These are phyloP conservation scores for Populus hybrid DNA, from an alignment of 441 rosid species.

Conservation along the genomic window DNA sequence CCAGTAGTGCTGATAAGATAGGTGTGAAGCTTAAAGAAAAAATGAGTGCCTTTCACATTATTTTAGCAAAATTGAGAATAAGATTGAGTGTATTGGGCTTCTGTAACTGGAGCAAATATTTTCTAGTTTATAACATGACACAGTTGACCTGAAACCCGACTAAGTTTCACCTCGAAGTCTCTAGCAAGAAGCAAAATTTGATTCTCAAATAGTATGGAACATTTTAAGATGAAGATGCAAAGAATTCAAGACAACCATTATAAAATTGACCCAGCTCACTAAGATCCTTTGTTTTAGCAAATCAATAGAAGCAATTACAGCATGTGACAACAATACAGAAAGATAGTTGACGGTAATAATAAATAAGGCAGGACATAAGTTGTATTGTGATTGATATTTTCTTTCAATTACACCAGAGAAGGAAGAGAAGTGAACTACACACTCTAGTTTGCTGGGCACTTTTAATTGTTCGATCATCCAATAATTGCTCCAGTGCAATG, in stretches of 20 bases:
- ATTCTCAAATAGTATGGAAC: background rate
- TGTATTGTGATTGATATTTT: constrained; percentile 2
- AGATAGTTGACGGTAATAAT: constrained; percentile 7
- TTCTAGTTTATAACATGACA: background rate
- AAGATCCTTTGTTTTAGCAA: background rate
- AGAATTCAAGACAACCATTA: background rate
- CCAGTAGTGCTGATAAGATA: background rate
- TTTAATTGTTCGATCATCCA: constrained; percentile 45
- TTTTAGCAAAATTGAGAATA: background rate
- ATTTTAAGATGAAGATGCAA: background rate
- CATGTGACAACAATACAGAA: background rate
- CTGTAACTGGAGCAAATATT: background rate
- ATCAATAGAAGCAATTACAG: background rate
- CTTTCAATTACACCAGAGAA: constrained; percentile 7
- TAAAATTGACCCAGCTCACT: background rate
- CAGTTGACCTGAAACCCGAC: background rate
- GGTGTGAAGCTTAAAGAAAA: background rate
- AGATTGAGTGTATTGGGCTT: background rate
- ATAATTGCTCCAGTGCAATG: constrained; percentile 46
- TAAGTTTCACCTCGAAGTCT: background rate
- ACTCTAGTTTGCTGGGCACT: constrained; percentile 51
- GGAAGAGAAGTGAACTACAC: constrained; percentile 24
- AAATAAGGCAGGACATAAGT: constrained; percentile 5
- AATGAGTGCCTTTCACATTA: background rate
- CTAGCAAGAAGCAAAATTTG: background rate